Percentiles rank a stretch among this genome's conserved stretches.
Evolutionary conservation across 2,329 filamentous ascomycete genomes (phyloP).

Genomic region (Madurella mycetomatis): DNA sequence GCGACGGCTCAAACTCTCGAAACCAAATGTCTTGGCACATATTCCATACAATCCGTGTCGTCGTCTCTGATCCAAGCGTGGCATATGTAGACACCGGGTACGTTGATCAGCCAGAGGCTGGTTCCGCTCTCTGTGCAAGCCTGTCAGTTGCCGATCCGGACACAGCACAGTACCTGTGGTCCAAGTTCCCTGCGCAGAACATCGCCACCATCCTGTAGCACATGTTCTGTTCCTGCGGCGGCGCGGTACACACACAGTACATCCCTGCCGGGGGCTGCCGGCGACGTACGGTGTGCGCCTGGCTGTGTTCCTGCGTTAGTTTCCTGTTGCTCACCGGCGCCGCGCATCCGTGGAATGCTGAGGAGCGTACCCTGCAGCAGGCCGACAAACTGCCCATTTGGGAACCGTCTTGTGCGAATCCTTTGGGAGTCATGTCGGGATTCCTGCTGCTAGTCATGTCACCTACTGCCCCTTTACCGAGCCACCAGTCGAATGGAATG

Average conservation of each 20-base stretch:
- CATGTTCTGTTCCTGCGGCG: slow-evolving; percentile 16
- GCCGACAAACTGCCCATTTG: neutral
- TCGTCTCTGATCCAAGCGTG: too few species aligned
- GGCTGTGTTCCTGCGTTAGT: slow-evolving; percentile 20
- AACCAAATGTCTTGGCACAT: too few species aligned
- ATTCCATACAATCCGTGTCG: too few species aligned
- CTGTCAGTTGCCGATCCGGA: neutral
- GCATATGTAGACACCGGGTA: too few species aligned
- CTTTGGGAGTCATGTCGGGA: neutral
- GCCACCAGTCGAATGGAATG: too few species aligned
- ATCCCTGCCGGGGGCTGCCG: too few species aligned
- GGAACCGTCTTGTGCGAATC: neutral
- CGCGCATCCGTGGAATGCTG: slow-evolving; percentile 11
- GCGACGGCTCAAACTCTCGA: too few species aligned
- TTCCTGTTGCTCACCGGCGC: neutral
- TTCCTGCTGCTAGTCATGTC: too few species aligned
- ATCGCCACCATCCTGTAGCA: slow-evolving; percentile 19
- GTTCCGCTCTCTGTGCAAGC: neutral
- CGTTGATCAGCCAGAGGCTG: too few species aligned
- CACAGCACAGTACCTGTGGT: neutral
- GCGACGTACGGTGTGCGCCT: slow-evolving; percentile 8
- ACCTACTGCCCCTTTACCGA: too few species aligned
- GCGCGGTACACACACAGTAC: slow-evolving; percentile 15
- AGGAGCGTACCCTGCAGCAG: slow-evolving; percentile 3
- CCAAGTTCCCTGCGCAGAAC: too few species aligned